These are phyloP conservation scores for Entomortierella lignicola DNA, from an alignment of 192 early-diverging fungal species.

Conservation along the genomic window DNA sequence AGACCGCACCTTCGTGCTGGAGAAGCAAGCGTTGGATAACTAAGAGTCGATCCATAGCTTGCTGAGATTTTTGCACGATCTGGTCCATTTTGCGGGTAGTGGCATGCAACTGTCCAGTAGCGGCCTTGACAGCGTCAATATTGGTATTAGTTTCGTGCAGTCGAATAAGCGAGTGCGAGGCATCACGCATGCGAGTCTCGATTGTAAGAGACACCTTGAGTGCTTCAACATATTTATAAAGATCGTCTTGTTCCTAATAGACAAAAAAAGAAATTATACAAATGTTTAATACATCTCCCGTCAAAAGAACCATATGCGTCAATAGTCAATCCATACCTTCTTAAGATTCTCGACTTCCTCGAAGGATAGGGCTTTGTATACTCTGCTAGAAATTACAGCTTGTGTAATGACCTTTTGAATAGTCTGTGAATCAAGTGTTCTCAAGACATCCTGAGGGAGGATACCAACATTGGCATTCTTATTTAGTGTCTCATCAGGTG, in stretches of 20 bases:
- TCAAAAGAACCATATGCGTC: not conserved
- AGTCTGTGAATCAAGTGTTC: constrained; percentile 27
- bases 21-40: constrained; percentile 54
- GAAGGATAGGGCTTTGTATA: constrained; percentile 57
- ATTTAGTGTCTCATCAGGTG: constrained; percentile 31
- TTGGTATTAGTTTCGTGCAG: constrained; percentile 58
- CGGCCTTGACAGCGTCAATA: constrained; percentile 50
- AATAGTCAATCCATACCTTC: constrained; percentile 41
- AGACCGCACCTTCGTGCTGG: constrained; percentile 60
- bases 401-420: constrained; percentile 49
- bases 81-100: constrained; percentile 60
- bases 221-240: constrained; percentile 47
- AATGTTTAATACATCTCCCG: not conserved
- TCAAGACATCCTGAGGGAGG: constrained; percentile 43
- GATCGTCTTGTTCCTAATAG: constrained; percentile 56
- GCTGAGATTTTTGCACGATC: constrained; percentile 48
- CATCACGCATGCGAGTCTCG: constrained; percentile 64
- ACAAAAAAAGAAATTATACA: not conserved
- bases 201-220: constrained; percentile 53
- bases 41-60: constrained; percentile 50
- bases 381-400: constrained; percentile 59
- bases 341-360: constrained; percentile 64
- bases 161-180: constrained; percentile 57
- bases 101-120: constrained; percentile 53
- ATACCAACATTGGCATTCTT: constrained; percentile 28